Evolutionary conservation across 2,329 filamentous ascomycete genomes (phyloP).

Genomic region (Colletotrichum acutatum): DNA sequence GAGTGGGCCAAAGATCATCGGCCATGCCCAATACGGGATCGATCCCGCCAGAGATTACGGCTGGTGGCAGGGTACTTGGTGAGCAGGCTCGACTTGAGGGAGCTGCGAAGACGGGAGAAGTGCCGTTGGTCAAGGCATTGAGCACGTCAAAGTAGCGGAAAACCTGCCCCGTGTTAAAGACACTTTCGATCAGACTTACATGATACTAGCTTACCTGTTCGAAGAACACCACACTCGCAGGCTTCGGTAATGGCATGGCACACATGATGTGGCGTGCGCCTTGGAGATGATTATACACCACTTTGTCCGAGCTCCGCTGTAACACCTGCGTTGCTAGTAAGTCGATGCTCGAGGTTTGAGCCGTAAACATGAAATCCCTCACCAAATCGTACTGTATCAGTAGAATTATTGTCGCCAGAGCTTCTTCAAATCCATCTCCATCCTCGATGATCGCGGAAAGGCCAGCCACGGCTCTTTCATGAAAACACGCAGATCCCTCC

Average conservation of each 20-base stretch:
- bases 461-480: constrained; percentile 24
- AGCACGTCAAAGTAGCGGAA: constrained; percentile 35
- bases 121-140: constrained; percentile 26
- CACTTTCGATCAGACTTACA: no score
- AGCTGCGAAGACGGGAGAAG: constrained; percentile 20
- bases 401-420: constrained; percentile 27
- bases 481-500: constrained; percentile 26
- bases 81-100: constrained; percentile 19
- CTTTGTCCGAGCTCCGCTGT: constrained; percentile 21
- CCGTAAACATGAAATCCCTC: background rate
- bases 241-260: constrained; percentile 11
- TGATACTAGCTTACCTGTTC: constrained; percentile 11
- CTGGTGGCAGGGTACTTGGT: constrained; percentile 5
- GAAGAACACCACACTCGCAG: constrained; percentile 27
- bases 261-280: constrained; percentile 29
- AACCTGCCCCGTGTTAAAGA: constrained; percentile 14
- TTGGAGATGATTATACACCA: constrained; percentile 23
- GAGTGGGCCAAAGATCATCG: constrained; percentile 31
- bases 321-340: constrained; percentile 18
- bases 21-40: constrained; percentile 27
- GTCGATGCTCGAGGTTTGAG: background rate
- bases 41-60: background rate
- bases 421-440: constrained; percentile 30
- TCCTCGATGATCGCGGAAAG: constrained; percentile 28
- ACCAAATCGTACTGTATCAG: constrained; percentile 35